Evolutionary conservation across 768 basidiomycete species (phyloP).

Genomic region (Tephrocybe sp.): DNA sequence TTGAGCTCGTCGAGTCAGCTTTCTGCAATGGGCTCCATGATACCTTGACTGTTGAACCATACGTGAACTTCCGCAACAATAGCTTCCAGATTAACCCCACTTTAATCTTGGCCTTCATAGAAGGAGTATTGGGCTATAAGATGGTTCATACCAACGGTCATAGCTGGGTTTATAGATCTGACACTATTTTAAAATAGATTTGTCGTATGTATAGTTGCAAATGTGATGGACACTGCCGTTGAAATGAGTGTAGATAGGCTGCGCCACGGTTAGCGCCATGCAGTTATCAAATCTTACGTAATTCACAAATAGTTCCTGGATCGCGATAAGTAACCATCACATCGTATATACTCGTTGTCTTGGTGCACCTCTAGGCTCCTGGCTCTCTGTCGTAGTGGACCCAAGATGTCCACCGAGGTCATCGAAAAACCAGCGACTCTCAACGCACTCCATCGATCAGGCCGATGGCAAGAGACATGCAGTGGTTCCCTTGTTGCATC

Average conservation of each 20-base stretch:
- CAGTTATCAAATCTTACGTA: too few relatives aligned
- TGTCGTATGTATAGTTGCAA: too few relatives aligned
- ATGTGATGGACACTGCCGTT: too few relatives aligned
- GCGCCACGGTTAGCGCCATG: too few relatives aligned
- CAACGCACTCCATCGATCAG: slow-evolving; percentile 4
- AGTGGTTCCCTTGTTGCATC: slow-evolving; percentile 2
- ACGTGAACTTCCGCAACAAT: slow-evolving; percentile 15
- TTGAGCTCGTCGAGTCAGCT: slow-evolving; percentile 33
- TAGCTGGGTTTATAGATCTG: slow-evolving; percentile 30
- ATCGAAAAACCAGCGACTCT: too few relatives aligned
- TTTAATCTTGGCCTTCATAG: slow-evolving; percentile 36
- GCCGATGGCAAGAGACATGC: slow-evolving; percentile 2
- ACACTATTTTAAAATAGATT: slow-evolving; percentile 21
- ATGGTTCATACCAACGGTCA: slow-evolving; percentile 31
- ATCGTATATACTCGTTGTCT: too few relatives aligned
- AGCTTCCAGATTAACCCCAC: slow-evolving; percentile 29
- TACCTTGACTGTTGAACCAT: slow-evolving; percentile 30
- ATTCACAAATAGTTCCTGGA: too few relatives aligned
- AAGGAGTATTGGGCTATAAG: slow-evolving; percentile 38
- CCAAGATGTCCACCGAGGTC: too few relatives aligned
- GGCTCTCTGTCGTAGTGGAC: too few relatives aligned
- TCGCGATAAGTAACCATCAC: too few relatives aligned
- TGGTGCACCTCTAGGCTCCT: too few relatives aligned
- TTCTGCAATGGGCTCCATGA: slow-evolving; percentile 35
- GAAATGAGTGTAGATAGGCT: too few relatives aligned